phyloP scores from a whole-genome alignment of 495 filamentous ascomycete species.

The Penicillium daleae region DNA sequence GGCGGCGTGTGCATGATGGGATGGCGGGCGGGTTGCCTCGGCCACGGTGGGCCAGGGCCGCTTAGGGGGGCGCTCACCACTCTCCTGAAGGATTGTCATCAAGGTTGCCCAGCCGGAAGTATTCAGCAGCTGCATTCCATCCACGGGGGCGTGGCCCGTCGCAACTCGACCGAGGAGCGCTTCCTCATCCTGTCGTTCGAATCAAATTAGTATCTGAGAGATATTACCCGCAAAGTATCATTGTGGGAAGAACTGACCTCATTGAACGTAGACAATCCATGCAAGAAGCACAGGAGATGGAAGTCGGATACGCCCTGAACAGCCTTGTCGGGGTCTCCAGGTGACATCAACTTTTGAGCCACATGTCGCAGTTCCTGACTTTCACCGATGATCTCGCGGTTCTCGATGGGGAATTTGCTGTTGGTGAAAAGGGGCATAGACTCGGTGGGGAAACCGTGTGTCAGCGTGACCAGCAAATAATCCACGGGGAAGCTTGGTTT shows the following conservation, averaged over 20 bases:
- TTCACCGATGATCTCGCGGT: slow-evolving; percentile 82
- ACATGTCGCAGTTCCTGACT: slow-evolving; percentile 73
- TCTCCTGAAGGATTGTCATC: slow-evolving; percentile 88
- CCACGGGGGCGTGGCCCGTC: slow-evolving; percentile 71
- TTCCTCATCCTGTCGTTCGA: slow-evolving; percentile 76
- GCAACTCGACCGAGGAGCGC: slow-evolving; percentile 83
- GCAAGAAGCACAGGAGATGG: slow-evolving; percentile 87
- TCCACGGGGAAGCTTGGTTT: slow-evolving; percentile 96
- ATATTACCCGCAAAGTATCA: neutral
- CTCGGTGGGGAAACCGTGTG: slow-evolving; percentile 89
- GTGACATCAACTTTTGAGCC: slow-evolving; percentile 62
- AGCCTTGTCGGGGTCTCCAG: slow-evolving; percentile 62
- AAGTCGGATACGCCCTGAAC: slow-evolving; percentile 83
- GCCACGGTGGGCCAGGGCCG: slow-evolving; percentile 61
- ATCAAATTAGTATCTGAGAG: slow-evolving; percentile 24
- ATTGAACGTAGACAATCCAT: slow-evolving; percentile 74
- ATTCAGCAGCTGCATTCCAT: slow-evolving; percentile 78
- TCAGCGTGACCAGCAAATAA: slow-evolving; percentile 93
- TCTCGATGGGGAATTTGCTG: slow-evolving; percentile 82
- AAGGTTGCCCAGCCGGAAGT: slow-evolving; percentile 92
- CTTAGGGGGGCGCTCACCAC: slow-evolving; percentile 93
- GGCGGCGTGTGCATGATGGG: slow-evolving; percentile 33
- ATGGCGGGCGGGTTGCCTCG: slow-evolving; percentile 42
- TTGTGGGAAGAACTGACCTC: slow-evolving; percentile 62
- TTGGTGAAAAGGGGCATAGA: slow-evolving; percentile 73